Percentiles rank a stretch among this genome's conserved stretches.
Evolutionary conservation across 2,329 filamentous ascomycete genomes (phyloP).

Genomic region (Grosmannia penicillata): DNA sequence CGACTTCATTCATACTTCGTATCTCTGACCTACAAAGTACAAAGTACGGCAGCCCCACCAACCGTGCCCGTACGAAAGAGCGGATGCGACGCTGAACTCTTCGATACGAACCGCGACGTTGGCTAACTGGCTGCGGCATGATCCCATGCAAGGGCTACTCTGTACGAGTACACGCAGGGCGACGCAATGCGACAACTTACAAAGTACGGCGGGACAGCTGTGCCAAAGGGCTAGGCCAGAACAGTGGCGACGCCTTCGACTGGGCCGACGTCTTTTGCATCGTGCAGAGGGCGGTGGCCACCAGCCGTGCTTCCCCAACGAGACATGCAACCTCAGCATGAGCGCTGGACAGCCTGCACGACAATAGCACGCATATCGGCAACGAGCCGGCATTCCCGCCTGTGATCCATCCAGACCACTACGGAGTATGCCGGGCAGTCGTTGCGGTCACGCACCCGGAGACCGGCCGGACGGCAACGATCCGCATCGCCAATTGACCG

Average conservation of each 20-base stretch:
- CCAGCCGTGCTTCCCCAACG: slow-evolving; percentile 52
- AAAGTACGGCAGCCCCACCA: too few species aligned
- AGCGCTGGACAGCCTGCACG: slow-evolving; percentile 50
- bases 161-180: slow-evolving; percentile 61
- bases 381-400: slow-evolving; percentile 47
- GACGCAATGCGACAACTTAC: slow-evolving; percentile 67
- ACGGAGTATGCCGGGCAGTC: slow-evolving; percentile 51
- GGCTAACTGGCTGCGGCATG: slow-evolving; percentile 68
- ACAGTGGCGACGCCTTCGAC: slow-evolving; percentile 33
- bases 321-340: too few species aligned
- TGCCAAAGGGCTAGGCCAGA: slow-evolving; percentile 42
- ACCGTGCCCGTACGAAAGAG: too few species aligned
- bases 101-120: slow-evolving; percentile 55
- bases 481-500: slow-evolving; percentile 47
- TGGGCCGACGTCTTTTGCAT: slow-evolving; percentile 57
- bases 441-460: slow-evolving; percentile 41
- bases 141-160: slow-evolving; percentile 58
- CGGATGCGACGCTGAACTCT: too few species aligned
- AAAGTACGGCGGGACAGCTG: slow-evolving; percentile 53
- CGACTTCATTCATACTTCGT: too few species aligned
- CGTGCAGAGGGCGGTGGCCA: slow-evolving; percentile 42
- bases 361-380: slow-evolving; percentile 50
- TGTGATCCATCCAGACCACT: slow-evolving; percentile 57
- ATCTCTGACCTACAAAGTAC: too few species aligned
- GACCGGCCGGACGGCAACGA: slow-evolving; percentile 44